phyloP scores from a whole-genome alignment of 2,329 filamentous ascomycete genomes.

The Aspergillus quadricinctus region DNA sequence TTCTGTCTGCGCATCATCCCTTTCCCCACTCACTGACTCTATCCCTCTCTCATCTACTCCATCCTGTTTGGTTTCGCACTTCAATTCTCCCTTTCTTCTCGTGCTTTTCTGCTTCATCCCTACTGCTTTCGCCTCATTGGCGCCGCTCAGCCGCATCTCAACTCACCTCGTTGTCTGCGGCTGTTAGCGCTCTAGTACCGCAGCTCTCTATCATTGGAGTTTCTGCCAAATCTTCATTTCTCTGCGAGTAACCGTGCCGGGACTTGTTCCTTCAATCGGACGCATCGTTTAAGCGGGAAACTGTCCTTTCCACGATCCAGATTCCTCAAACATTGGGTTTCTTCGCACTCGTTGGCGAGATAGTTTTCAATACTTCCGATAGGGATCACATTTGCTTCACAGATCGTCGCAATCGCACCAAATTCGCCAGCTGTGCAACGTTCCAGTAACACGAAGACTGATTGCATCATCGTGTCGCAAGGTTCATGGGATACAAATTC shows the following conservation, averaged over 20 bases:
- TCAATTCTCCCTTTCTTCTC: conserved; percentile 9
- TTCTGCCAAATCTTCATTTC: background rate
- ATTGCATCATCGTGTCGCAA: conserved; percentile 34
- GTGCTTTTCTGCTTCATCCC: conserved; percentile 8
- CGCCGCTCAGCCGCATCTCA: conserved; percentile 1
- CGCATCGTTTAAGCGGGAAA: background rate
- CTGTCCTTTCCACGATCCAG: background rate
- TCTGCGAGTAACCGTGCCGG: background rate
- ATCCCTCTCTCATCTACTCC: background rate
- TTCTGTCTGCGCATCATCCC: conserved; percentile 2
- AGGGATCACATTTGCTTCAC: background rate
- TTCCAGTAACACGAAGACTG: conserved; percentile 14
- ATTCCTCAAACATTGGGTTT: background rate
- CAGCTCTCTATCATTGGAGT: background rate
- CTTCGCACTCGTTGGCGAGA: background rate
- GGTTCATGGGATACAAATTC: conserved; percentile 10
- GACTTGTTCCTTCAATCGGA: background rate
- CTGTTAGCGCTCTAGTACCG: conserved; percentile 1
- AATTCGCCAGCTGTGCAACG: conserved; percentile 14
- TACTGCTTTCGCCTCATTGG: conserved; percentile 1
- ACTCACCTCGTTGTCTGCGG: conserved; percentile 1
- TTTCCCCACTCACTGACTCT: conserved; percentile 5
- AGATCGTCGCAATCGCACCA: conserved; percentile 4
- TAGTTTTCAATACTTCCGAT: background rate
- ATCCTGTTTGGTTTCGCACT: conserved; percentile 1